These are phyloP conservation scores for Pseudogymnoascus sp. DNA, from an alignment of 2,329 filamentous ascomycete species.

Conservation along the genomic window DNA sequence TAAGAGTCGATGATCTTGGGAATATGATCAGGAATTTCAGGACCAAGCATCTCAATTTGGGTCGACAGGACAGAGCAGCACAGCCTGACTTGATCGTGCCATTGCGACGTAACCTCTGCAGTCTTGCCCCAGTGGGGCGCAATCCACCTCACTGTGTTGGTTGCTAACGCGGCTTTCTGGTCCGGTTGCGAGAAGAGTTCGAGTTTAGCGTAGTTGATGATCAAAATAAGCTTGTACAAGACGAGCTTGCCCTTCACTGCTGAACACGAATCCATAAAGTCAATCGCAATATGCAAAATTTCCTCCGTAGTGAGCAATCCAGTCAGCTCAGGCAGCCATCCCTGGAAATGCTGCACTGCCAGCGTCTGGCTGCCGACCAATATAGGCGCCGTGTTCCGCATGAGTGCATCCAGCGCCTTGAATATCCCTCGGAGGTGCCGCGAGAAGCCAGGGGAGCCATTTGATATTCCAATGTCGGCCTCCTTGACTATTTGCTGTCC, in stretches of 20 bases:
- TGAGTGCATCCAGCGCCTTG: slow-evolving; percentile 79
- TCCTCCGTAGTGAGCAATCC: slow-evolving; percentile 71
- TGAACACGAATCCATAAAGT: slow-evolving; percentile 87
- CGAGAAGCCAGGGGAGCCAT: slow-evolving; percentile 63
- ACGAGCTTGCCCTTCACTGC: slow-evolving; percentile 84
- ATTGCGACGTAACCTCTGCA: slow-evolving; percentile 68
- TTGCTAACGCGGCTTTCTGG: slow-evolving; percentile 62
- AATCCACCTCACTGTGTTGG: slow-evolving; percentile 84
- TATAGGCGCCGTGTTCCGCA: slow-evolving; percentile 77
- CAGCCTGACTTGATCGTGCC: slow-evolving; percentile 84
- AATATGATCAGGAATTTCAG: slow-evolving; percentile 81
- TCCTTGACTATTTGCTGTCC: slow-evolving; percentile 84
- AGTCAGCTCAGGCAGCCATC: slow-evolving; percentile 87
- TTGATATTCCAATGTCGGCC: slow-evolving; percentile 74
- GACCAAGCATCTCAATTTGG: slow-evolving; percentile 67
- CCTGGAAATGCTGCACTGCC: slow-evolving; percentile 91
- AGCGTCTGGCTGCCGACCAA: slow-evolving; percentile 91
- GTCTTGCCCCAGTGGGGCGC: slow-evolving; percentile 84
- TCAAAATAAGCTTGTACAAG: slow-evolving; percentile 83
- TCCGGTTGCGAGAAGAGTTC: slow-evolving; percentile 73
- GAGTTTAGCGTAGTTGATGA: slow-evolving; percentile 81
- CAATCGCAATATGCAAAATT: slow-evolving; percentile 81
- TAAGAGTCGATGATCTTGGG: slow-evolving; percentile 89
- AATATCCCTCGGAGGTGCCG: slow-evolving; percentile 81
- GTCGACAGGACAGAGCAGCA: slow-evolving; percentile 89